Base-by-base conservation (phyloP, 805 yeast genomes). In the Candida parachauliodes region DNA sequence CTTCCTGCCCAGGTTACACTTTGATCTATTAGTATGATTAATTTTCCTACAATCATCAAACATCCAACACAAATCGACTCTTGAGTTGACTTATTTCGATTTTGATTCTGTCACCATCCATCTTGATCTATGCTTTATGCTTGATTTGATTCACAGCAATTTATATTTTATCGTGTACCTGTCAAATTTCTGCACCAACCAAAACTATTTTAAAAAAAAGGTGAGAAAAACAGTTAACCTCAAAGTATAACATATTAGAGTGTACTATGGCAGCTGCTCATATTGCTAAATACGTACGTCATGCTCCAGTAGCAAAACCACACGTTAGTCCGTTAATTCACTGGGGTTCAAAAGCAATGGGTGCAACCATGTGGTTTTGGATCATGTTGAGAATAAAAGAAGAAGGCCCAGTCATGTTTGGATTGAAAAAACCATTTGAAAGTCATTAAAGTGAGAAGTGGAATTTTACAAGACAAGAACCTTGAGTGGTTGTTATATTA, bases 281-380 rank as follows among this genome's bases (percentile, higher is more conserved):
- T 52, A 49, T 54, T 35, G 63, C 59, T 34, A 64, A 62, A 47
- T 65, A 65, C 51, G 50, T 62, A 36, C 70, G 70, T 50, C 86
- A 81, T 49, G 83, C 84, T 9, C 74, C 74, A 15, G 76, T 78
- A 24, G 77, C 83, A 31, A 70, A 70, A 42, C 91, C 93, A 22
- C 81, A 82, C 49, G 79, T 78, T 14, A 76, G 79, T 28, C 64
- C 74, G 2, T 62, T 73, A 28, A 74, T 81, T 52, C 71, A 75
- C 41, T 68, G 78, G 60, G 72, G 81, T 15, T 74, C 86, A 32
- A 81, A 82, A 50, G 58, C 72, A 15, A 70, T 87, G 29, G 95
- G 95, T 8, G 95, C 91, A 27, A 73, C 88, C 37, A 81, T 84
- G 86, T 84, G 93, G 85, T 87, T 85, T 62, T 87, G 91, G 85